Base-by-base conservation (phyloP, 208 protist genomes). In the Leptomonas pyrrhocoris region DNA sequence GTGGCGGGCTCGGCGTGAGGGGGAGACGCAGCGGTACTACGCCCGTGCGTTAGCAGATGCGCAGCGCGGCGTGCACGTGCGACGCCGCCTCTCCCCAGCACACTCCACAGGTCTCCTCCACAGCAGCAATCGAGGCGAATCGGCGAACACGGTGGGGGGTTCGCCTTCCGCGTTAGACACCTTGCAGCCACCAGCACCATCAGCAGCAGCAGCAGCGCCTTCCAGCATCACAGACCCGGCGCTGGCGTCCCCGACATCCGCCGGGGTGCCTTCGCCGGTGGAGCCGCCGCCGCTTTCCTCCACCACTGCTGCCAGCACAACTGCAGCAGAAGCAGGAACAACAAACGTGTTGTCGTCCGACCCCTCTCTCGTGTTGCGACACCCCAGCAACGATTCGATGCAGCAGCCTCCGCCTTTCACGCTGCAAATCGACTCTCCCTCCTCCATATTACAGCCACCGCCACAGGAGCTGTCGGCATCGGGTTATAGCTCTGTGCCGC, bases 11-110 rank as follows among this genome's bases (percentile, higher is more conserved):
- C 25, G 60, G 50, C 58, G 68, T 3, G 58, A 82, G 42, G 60
- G n/a, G 2, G 74, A 81, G 59, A 73, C 76, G 11, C 73, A 77
- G 43, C 64, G 70, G 23, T 77, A 78, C 48, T 81, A 84, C 67
- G 65, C 76, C 2, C 42, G 67, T 28, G 79, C 79, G 0, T 31
- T 84, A 28, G 63, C 67, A 2, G 79, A 84, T 11, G 79, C 68
- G 3, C 63, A 79, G 54, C 66, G 74, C 0, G 72, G 72, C 12
- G 63, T 56, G 18, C 28, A 43, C 45, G 42, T 30, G 12, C 46
- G 68, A 5, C 21, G 69, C 16, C 30, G 25, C 23, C n/a, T 54
- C 13, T 21, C 34, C 38, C 4, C 54, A 15, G 19, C 30, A n/a
- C n/a, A n/a, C n/a, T n/a, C n/a, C n/a, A n/a, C n/a, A n/a, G n/a